Percentiles rank a stretch among this genome's conserved stretches.
Conservation (phyloP, 495 filamentous ascomycete genomes). For the Sordaria brevicollis region DNA sequence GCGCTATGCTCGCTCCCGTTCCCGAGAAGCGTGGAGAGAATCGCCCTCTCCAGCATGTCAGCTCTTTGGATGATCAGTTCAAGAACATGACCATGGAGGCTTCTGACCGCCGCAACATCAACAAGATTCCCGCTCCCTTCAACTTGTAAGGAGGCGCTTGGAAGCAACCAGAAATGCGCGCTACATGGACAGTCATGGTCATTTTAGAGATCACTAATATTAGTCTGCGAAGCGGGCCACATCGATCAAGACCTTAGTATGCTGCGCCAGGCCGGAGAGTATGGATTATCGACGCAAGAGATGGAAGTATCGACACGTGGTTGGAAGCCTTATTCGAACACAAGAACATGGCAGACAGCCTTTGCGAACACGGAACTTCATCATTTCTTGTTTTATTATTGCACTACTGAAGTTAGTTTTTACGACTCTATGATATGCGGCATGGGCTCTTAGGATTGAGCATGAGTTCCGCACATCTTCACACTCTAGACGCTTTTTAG, state of each 20-base stretch:
- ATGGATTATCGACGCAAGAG: neutral
- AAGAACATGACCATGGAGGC: conserved; percentile 12
- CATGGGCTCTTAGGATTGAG: neutral
- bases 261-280: neutral
- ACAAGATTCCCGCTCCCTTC: neutral
- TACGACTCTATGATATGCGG: neutral
- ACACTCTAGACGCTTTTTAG: neutral
- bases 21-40: conserved; percentile 34
- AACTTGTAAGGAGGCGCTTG: neutral
- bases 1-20: conserved; percentile 8
- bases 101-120: conserved; percentile 5
- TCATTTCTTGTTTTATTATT: neutral
- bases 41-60: conserved; percentile 19
- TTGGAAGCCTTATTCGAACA: neutral
- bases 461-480: neutral
- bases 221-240: neutral
- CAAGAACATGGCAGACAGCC: neutral
- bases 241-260: neutral
- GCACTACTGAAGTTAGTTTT: neutral
- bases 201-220: neutral
- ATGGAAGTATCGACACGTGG: neutral
- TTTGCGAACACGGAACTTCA: neutral
- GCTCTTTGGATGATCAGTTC: conserved; percentile 20
- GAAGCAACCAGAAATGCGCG: neutral
- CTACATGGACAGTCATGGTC: neutral